Base-by-base conservation (phyloP, 2,329 filamentous ascomycete species). In the Xylariaceae sp. region DNA sequence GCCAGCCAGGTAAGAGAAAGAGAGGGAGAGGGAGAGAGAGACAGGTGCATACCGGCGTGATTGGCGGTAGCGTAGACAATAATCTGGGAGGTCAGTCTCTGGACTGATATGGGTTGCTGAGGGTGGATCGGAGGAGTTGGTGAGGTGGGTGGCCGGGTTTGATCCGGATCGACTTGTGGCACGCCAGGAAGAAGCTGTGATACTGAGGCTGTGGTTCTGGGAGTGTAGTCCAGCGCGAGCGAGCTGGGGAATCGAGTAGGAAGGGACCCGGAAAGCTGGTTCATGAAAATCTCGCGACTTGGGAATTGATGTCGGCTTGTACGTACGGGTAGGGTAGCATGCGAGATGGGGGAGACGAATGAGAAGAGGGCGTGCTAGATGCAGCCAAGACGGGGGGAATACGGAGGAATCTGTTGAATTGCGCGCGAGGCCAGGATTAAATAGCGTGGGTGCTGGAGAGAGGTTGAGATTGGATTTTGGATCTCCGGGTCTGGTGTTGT, bases 1-100 rank as follows among this genome's bases (percentile, higher is more conserved):
- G 13, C 32, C 13, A 15, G 32, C 32, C 32, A 15, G 10, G 4
- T 34, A 44, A 5, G 26, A 26, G 26, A 26, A 8, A 26, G 8
- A 26, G 26, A 26, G 26, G 26, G 22, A 54, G 42, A 36, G 16
- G 40, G 39, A 26, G 16, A 41, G 16, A 45, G 26, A 43, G 22
- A 39, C 7, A 47, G 18, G 19, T 26, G 49, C 48, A 46, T 55
- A 57, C 52, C 9, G 13, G 8, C 36, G 19, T 37, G 42, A 13
- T 42, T 45, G n/a, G 18, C 12, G 21, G 22, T 6, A 21, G 34
- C 13, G 18, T 18, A 15, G 18, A 26, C 37, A 12, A 16, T 18
- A 22, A 19, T 18, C n/a, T 41, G 41, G 46, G 22, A 18, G 45
- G 15, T 45, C 26, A 9, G 30, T 46, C 4, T 21, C 42, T 16